These are phyloP conservation scores for Eucalyptus camaldulensis DNA, from an alignment of 345 rosid species.

Conservation along the genomic window DNA sequence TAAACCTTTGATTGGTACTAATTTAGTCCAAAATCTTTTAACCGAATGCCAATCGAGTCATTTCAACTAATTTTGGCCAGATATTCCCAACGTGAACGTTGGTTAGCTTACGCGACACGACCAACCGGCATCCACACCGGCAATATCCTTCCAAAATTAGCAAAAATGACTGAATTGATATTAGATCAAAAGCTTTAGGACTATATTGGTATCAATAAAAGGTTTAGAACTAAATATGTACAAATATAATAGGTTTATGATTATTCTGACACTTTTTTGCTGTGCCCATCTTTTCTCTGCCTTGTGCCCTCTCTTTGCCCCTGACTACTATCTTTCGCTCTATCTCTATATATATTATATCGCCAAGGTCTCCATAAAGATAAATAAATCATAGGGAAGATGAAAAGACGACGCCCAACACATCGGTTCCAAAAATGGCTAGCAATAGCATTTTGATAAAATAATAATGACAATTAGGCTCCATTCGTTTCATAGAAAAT, in stretches of 20 bases:
- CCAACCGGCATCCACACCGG: accelerated
- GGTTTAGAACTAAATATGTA: no score
- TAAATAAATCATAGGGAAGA: neutral
- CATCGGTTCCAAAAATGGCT: neutral
- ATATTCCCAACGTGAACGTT: accelerated
- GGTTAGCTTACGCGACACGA: accelerated
- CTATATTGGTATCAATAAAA: no score
- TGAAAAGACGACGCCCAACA: neutral
- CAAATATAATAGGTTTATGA: no score
- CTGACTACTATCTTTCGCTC: accelerated
- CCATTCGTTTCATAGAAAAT: accelerated
- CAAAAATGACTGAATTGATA: no score
- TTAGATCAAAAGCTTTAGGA: no score
- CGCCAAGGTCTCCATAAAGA: neutral
- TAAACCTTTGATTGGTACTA: no score
- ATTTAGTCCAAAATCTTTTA: no score
- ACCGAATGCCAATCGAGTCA: no score
- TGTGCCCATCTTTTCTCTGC: no score
- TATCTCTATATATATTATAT: no score
- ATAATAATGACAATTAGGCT: no score
- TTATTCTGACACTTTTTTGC: accelerated
- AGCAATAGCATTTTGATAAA: neutral
- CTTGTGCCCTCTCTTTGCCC: neutral
- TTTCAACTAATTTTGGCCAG: no score
- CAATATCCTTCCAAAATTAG: accelerated